Evolutionary conservation across 2,329 filamentous ascomycete genomes (phyloP).

Genomic region (Penicillium olsonii): DNA sequence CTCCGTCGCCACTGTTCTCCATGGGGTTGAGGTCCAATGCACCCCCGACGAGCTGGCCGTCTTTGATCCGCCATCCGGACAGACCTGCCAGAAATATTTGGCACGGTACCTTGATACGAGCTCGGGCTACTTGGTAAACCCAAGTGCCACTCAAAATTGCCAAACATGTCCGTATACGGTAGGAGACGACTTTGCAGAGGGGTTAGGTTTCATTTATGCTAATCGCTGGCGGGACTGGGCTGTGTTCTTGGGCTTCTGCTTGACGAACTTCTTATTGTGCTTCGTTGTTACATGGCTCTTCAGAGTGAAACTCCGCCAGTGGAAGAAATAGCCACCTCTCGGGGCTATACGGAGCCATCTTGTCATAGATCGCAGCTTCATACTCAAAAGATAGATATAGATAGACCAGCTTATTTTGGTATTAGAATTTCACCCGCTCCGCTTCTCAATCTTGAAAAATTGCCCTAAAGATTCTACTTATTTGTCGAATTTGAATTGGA

Average conservation of each 20-base stretch:
- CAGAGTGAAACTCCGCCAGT: no score
- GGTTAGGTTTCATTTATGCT: slow-evolving; percentile 1
- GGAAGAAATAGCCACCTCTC: no score
- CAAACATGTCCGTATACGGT: slow-evolving; percentile 2
- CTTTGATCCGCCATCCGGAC: slow-evolving; percentile 6
- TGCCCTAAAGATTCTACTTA: no score
- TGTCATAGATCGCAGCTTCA: no score
- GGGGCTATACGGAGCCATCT: no score
- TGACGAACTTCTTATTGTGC: background rate
- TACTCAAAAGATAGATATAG: no score
- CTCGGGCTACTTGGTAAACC: slow-evolving; percentile 1
- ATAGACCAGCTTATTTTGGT: no score
- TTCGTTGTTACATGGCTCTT: no score
- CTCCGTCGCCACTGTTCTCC: background rate
- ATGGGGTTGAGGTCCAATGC: slow-evolving; percentile 1
- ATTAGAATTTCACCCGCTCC: no score
- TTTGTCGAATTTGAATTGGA: no score
- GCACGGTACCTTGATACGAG: background rate
- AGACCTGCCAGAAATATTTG: slow-evolving; percentile 4
- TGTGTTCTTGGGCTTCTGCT: slow-evolving; percentile 10
- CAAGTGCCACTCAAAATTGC: background rate
- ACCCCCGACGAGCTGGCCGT: background rate
- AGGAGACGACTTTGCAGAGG: background rate
- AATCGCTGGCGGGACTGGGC: slow-evolving; percentile 8
- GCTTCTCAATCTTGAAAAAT: no score